phyloP scores from a whole-genome alignment of 2,329 filamentous ascomycete species.

The Arthroderma uncinatum region DNA sequence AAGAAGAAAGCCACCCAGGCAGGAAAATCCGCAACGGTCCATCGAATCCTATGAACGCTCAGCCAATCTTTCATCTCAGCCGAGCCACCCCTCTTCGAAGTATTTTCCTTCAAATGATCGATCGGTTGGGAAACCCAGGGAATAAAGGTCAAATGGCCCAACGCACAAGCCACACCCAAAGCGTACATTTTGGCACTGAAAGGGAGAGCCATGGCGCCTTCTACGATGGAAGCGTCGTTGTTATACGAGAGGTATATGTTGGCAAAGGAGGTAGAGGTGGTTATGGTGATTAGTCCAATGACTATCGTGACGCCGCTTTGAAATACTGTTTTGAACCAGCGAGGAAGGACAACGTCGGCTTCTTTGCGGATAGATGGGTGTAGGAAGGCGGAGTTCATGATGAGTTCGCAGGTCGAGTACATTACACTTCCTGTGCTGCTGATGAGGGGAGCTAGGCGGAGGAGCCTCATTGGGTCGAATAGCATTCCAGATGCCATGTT shows the following conservation, averaged over 20 bases:
- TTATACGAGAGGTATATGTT: constrained; percentile 40
- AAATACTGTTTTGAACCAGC: constrained; percentile 38
- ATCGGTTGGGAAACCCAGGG: constrained; percentile 13
- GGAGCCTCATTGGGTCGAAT: constrained; percentile 15
- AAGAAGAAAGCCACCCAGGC: constrained; percentile 13
- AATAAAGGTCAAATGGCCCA: constrained; percentile 15
- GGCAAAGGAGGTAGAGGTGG: constrained; percentile 10
- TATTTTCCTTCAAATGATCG: constrained; percentile 10
- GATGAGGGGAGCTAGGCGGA: constrained; percentile 38
- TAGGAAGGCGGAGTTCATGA: constrained; percentile 18
- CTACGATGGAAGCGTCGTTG: constrained; percentile 58
- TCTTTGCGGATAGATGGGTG: constrained; percentile 13
- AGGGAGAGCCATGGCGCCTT: constrained; percentile 42
- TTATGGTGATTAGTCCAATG: constrained; percentile 10
- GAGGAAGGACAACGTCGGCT: constrained; percentile 28
- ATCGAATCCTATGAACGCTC: constrained; percentile 13
- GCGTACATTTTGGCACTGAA: constrained; percentile 13
- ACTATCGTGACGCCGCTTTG: constrained; percentile 21
- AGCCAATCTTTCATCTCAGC: constrained; percentile 13
- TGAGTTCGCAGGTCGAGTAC: constrained; percentile 34
- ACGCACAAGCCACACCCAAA: constrained; percentile 9
- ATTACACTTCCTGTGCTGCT: constrained; percentile 40
- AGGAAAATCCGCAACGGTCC: constrained; percentile 12
- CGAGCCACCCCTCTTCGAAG: constrained; percentile 5
- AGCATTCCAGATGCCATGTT: constrained; percentile 12